Base-by-base conservation (phyloP, 1,139 yeast genomes). In the Magnusiomyces fungicola region DNA sequence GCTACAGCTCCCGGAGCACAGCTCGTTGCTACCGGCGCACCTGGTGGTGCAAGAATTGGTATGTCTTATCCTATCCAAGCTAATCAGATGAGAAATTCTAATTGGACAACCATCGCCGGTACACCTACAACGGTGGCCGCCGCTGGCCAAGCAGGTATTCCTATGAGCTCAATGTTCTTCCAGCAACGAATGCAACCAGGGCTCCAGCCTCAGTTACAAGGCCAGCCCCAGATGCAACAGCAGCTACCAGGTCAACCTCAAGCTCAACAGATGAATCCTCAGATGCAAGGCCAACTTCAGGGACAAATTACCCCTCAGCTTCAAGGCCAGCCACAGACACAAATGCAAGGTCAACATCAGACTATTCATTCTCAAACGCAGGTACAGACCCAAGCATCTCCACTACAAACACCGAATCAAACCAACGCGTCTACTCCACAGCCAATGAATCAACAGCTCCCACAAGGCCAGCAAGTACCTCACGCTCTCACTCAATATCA, bases 401-500 rank as follows among this genome's bases (percentile, higher is more conserved):
- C n/a, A 16, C 43, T 12, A 21, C 43, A 9, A 23, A 16, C 34
- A 22, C 3, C 27, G 9, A 38, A 38, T 38, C 19, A 38, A 3
- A 21, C 24, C n/a, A 24, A 38, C 16, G 12, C 41, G 22, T 21
- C n/a, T 38, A 29, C 37, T 12, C 46, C 40, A 7, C 49, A 47
- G 38, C 43, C 34, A n/a, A 12, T 22, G 2, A 36, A 42, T 6
- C 50, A 47, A 19, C 49, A 46, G 12, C 42, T 40, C 12, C 12
- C 34, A n/a, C 34, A 32, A n/a, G 34, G 34, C 14, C 34, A 36
- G 9, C 50, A 46, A 24, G 42, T 24, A 21, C 34, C 24, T 21
- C 45, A 47, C 19, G 22, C 48, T 12, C 45, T n/a, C n/a, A n/a
- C 44, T 41, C 44, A 21, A n/a, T 41, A 21, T 21, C 44, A 41